Conservation (phyloP, 805 yeast genomes). For the Wickerhamomyces hampshirensis region DNA sequence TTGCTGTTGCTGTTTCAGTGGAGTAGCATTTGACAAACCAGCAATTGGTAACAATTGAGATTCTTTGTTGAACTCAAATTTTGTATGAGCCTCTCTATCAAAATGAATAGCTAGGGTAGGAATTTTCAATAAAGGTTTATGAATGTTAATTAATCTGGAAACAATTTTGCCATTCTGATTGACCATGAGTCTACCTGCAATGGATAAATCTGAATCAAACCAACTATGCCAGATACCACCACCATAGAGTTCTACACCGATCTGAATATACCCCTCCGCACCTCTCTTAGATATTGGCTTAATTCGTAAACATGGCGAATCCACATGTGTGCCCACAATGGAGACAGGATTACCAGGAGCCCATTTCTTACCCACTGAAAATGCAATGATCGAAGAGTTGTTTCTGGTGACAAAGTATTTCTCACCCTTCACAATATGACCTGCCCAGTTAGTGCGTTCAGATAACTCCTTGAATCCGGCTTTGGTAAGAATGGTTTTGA, state of each 20-base stretch:
- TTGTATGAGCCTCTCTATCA: constrained; percentile 67
- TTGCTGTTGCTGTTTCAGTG: constrained; percentile 2
- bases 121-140: constrained; percentile 80
- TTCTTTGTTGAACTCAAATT: constrained; percentile 88
- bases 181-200: constrained; percentile 89
- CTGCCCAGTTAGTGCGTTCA: constrained; percentile 71
- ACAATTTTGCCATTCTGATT: constrained; percentile 45
- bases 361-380: constrained; percentile 72
- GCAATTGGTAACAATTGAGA: constrained; percentile 83
- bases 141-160: constrained; percentile 71
- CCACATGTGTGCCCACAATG: constrained; percentile 94
- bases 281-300: constrained; percentile 77
- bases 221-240: constrained; percentile 96
- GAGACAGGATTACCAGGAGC: constrained; percentile 76
- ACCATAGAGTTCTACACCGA: constrained; percentile 93
- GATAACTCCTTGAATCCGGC: constrained; percentile 72
- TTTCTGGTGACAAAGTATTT: constrained; percentile 88
- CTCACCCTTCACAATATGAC: constrained; percentile 45
- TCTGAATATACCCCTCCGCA: constrained; percentile 74
- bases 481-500: constrained; percentile 45
- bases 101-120: constrained; percentile 95
- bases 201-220: constrained; percentile 90
- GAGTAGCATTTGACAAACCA: constrained; percentile 46
- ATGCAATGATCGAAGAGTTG: constrained; percentile 83
- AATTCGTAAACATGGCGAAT: constrained; percentile 83